Percentiles rank a stretch among this genome's conserved stretches.
Conservation (phyloP, 2,329 filamentous ascomycete genomes). For the Paracoccidioides brasiliensis region DNA sequence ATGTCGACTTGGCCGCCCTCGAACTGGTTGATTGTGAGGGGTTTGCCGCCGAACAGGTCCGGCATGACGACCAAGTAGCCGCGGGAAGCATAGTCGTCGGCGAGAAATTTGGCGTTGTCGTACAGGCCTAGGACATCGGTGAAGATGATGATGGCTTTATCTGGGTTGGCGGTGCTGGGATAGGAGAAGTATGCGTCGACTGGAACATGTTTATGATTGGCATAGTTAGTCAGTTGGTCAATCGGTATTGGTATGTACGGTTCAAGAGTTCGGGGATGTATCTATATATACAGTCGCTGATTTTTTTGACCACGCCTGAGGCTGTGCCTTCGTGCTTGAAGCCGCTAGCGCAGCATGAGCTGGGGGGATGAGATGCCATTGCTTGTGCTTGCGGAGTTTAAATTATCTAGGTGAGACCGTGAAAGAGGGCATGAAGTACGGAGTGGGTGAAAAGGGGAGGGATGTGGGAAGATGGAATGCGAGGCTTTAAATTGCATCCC, state of each 20-base stretch:
- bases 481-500: too few species aligned
- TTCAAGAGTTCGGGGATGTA: background rate
- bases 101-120: conserved; percentile 50
- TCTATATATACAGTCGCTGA: conserved; percentile 31
- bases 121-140: conserved; percentile 49
- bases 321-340: conserved; percentile 41
- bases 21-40: conserved; percentile 41
- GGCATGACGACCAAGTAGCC: conserved; percentile 58
- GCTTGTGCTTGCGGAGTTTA: conserved; percentile 1
- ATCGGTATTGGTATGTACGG: background rate
- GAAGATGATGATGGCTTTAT: conserved; percentile 44
- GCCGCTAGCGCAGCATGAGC: conserved; percentile 35
- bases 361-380: conserved; percentile 42
- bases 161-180: conserved; percentile 37
- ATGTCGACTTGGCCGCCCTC: conserved; percentile 37
- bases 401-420: too few species aligned
- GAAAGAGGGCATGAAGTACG: too few species aligned
- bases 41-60: conserved; percentile 57
- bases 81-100: conserved; percentile 61
- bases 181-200: conserved; percentile 45
- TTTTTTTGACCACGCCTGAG: conserved; percentile 34
- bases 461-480: too few species aligned
- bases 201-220: conserved; percentile 15
- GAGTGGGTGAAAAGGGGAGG: too few species aligned
- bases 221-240: background rate